Conservation (phyloP, 164 flowering plant genomes). For the Kalanchoe fedtschenkoi region DNA sequence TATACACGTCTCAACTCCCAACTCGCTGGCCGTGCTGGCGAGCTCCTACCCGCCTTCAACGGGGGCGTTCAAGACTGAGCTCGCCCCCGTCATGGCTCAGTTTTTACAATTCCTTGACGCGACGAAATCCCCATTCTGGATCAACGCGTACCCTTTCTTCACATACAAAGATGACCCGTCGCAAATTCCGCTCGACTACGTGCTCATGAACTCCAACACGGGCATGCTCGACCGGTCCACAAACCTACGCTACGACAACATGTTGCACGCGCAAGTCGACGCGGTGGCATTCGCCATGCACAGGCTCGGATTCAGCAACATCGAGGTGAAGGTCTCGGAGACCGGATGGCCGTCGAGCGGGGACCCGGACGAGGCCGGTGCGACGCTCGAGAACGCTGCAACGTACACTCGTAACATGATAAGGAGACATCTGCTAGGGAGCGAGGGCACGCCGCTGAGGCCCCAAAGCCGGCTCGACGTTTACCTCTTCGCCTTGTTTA, state of each 20-base stretch:
- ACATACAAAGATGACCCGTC: constrained; percentile 65
- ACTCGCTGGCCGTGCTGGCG: constrained; percentile 48
- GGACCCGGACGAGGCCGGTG: constrained; percentile 64
- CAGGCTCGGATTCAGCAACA: constrained; percentile 47
- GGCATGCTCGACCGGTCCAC: constrained; percentile 78
- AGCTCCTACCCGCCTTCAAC: constrained; percentile 84
- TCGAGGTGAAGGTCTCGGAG: constrained; percentile 77
- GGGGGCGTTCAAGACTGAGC: constrained; percentile 43
- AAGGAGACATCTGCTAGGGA: constrained; percentile 39
- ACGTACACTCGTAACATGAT: constrained; percentile 60
- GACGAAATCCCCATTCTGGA: constrained; percentile 79
- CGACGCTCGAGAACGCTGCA: constrained; percentile 59
- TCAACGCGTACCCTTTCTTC: constrained; percentile 90
- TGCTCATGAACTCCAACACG: constrained; percentile 48
- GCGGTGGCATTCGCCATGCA: constrained; percentile 62
- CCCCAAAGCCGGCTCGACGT: constrained; percentile 58
- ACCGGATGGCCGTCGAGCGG: constrained; percentile 99
- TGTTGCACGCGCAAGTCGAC: constrained; percentile 89
- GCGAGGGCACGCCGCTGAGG: constrained; percentile 83
- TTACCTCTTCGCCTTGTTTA: constrained; percentile 78
- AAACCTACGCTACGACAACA: constrained; percentile 71
- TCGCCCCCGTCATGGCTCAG: constrained; percentile 37
- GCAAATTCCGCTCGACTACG: constrained; percentile 54
- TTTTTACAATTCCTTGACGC: constrained; percentile 39
- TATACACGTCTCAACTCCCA: constrained; percentile 65